Conservation (phyloP, 495 filamentous ascomycete genomes). For the Neurospora sp. region DNA sequence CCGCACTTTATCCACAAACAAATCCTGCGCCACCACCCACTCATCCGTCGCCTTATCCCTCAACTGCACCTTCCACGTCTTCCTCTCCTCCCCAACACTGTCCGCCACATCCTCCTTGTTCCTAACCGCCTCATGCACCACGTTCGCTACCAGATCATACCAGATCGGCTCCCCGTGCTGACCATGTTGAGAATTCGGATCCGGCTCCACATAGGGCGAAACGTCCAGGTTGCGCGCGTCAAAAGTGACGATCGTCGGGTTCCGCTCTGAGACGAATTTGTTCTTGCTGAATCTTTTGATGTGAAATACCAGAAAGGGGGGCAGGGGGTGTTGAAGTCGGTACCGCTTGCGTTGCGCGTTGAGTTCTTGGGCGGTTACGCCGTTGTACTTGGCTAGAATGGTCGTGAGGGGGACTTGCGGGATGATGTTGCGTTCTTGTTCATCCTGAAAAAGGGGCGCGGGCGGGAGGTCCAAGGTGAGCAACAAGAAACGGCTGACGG, state of each 20-base stretch:
- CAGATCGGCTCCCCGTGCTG: slow-evolving; percentile 78
- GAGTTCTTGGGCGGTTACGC: slow-evolving; percentile 76
- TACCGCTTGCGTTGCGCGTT: slow-evolving; percentile 77
- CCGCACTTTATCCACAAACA: slow-evolving; percentile 80
- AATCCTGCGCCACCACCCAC: slow-evolving; percentile 89
- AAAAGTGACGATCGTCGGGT: slow-evolving; percentile 97
- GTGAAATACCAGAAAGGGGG: slow-evolving; percentile 87
- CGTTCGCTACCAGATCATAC: slow-evolving; percentile 95
- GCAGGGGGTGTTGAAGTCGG: slow-evolving; percentile 82
- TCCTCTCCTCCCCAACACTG: slow-evolving; percentile 64
- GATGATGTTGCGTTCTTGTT: slow-evolving; percentile 84
- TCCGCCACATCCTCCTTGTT: slow-evolving; percentile 62
- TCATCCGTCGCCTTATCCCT: slow-evolving; percentile 55
- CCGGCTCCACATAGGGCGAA: slow-evolving; percentile 64
- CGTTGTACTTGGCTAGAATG: slow-evolving; percentile 91
- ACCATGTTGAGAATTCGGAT: slow-evolving; percentile 17
- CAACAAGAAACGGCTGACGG: slow-evolving; percentile 71
- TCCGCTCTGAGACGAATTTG: slow-evolving; percentile 90
- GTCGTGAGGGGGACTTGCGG: slow-evolving; percentile 86
- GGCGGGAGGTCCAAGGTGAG: slow-evolving; percentile 87
- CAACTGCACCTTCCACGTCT: slow-evolving; percentile 68
- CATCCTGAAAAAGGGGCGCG: slow-evolving; percentile 94
- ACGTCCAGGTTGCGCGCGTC: slow-evolving; percentile 74
- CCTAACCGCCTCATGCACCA: slow-evolving; percentile 83
- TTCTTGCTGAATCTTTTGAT: slow-evolving; percentile 95